Percentiles rank a stretch among this genome's conserved stretches.
Evolutionary conservation across 2,329 filamentous ascomycete genomes (phyloP).

Genomic region (Westerdykella ornata): DNA sequence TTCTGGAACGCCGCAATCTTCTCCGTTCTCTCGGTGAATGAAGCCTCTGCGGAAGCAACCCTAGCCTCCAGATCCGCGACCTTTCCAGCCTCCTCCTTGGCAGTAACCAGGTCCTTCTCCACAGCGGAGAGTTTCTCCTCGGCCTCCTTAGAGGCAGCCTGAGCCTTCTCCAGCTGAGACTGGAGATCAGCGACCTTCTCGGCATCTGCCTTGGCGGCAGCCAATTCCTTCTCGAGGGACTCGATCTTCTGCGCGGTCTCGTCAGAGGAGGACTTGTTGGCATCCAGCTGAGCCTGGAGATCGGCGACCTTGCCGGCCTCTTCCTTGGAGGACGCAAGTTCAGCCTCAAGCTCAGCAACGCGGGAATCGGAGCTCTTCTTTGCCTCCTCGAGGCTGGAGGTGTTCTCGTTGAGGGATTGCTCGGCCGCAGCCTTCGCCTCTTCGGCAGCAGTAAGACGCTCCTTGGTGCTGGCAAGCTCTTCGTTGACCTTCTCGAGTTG

Average conservation of each 20-base stretch:
- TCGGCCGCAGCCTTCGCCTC: constrained; percentile 11
- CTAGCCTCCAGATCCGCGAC: constrained; percentile 10
- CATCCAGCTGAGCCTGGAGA: constrained; percentile 1
- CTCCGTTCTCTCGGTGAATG: constrained; percentile 2
- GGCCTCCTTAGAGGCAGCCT: constrained; percentile 2
- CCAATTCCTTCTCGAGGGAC: background rate
- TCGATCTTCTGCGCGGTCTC: constrained; percentile 1
- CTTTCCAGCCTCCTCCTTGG: constrained; percentile 16
- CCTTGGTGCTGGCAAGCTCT: constrained; percentile 5
- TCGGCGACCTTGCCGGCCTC: background rate
- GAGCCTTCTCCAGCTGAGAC: constrained; percentile 2
- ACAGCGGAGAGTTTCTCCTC: constrained; percentile 10
- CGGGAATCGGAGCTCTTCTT: constrained; percentile 1
- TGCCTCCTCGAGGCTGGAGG: constrained; percentile 1
- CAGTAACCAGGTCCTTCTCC: constrained; percentile 14
- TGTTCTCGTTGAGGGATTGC: constrained; percentile 6
- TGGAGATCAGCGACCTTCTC: constrained; percentile 1
- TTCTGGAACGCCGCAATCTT: constrained; percentile 5
- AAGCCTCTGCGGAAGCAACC: constrained; percentile 2
- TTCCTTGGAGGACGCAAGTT: background rate
- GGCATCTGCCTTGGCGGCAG: background rate
- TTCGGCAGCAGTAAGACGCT: constrained; percentile 5
- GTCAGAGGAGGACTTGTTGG: background rate
- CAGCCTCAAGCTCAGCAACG: constrained; percentile 1
- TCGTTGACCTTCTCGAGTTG: constrained; percentile 4